phyloP scores from a whole-genome alignment of 495 filamentous ascomycete genomes.

The Aspergillus haitiensis region DNA sequence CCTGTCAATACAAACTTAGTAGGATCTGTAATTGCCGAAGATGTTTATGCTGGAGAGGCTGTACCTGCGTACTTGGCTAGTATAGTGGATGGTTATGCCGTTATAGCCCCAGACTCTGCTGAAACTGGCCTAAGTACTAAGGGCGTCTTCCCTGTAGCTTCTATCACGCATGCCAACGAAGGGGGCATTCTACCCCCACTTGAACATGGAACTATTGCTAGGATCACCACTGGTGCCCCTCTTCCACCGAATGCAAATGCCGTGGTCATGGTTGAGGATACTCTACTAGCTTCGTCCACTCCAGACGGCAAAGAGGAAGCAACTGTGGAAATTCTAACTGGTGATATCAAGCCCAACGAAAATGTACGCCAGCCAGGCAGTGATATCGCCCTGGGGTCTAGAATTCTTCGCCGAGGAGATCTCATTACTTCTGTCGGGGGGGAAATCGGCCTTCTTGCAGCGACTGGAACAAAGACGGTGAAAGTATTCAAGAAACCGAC shows the following conservation, averaged over 20 bases:
- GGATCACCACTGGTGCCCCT: constrained; percentile 94
- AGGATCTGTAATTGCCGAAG: constrained; percentile 77
- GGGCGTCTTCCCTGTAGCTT: constrained; percentile 81
- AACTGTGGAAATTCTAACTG: constrained; percentile 78
- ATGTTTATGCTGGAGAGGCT: constrained; percentile 73
- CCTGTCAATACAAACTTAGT: constrained; percentile 64
- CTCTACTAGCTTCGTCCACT: constrained; percentile 66
- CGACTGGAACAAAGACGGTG: constrained; percentile 76
- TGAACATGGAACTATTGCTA: constrained; percentile 71
- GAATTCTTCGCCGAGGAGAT: constrained; percentile 73
- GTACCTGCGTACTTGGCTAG: constrained; percentile 94
- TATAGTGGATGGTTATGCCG: constrained; percentile 96
- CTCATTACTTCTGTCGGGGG: constrained; percentile 80
- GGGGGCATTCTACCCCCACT: constrained; percentile 59
- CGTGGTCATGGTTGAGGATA: constrained; percentile 98
- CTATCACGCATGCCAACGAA: constrained; percentile 79
- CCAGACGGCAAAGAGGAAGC: constrained; percentile 82
- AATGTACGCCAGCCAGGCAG: constrained; percentile 92
- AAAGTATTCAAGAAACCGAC: constrained; percentile 72
- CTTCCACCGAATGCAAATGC: constrained; percentile 84
- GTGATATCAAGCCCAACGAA: constrained; percentile 71
- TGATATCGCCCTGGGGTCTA: constrained; percentile 68
- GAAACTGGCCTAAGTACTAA: constrained; percentile 59
- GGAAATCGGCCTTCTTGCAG: constrained; percentile 85
- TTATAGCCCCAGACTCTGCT: constrained; percentile 50